phyloP scores from a whole-genome alignment of 495 filamentous ascomycete species.

The Lepidopterella palustris region DNA sequence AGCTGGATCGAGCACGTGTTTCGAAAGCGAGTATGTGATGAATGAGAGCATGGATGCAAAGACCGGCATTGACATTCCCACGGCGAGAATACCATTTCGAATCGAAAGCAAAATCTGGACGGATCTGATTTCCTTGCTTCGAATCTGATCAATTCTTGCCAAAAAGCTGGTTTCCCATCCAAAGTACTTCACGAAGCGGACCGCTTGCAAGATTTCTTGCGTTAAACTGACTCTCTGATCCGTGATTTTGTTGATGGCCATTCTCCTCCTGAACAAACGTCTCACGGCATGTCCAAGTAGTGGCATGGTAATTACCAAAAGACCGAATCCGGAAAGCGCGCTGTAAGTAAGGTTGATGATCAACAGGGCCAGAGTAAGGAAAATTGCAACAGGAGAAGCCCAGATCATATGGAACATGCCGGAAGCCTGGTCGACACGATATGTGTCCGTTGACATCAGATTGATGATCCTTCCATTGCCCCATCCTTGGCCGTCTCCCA shows the following conservation, averaged over 20 bases:
- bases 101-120: slow-evolving; percentile 77
- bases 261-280: slow-evolving; percentile 60
- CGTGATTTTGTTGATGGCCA: slow-evolving; percentile 81
- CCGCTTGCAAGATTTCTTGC: slow-evolving; percentile 84
- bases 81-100: slow-evolving; percentile 75
- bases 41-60: slow-evolving; percentile 95
- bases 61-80: slow-evolving; percentile 66
- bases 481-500: slow-evolving; percentile 73
- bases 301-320: slow-evolving; percentile 72
- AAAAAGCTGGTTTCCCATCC: slow-evolving; percentile 90
- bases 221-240: slow-evolving; percentile 86
- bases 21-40: slow-evolving; percentile 79
- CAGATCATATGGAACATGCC: slow-evolving; percentile 87
- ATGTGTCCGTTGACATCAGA: slow-evolving; percentile 89
- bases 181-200: slow-evolving; percentile 93
- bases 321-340: slow-evolving; percentile 77
- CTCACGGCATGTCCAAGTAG: slow-evolving; percentile 66
- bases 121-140: slow-evolving; percentile 64
- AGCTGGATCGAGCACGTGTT: slow-evolving; percentile 64
- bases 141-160: slow-evolving; percentile 62
- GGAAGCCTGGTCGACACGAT: slow-evolving; percentile 76
- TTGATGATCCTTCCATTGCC: slow-evolving; percentile 84
- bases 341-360: slow-evolving; percentile 82
- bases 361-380: slow-evolving; percentile 71
- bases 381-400: slow-evolving; percentile 71